Conservation (phyloP, 495 filamentous ascomycete species). For the Tuber melanosporum region DNA sequence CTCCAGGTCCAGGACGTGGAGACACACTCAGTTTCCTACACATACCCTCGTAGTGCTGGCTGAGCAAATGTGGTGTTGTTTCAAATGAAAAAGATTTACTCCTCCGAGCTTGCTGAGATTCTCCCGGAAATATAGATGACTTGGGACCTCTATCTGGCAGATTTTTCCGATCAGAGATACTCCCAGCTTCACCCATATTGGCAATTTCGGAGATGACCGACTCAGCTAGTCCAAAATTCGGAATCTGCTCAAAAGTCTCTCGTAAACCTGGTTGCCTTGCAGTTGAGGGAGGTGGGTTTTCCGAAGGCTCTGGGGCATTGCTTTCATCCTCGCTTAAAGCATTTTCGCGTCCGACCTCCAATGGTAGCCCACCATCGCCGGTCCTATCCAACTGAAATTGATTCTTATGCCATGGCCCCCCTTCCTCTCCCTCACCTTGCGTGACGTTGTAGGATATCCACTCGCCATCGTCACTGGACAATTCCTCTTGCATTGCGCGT, state of each 20-base stretch:
- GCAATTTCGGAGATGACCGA: background rate
- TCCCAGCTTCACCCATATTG: background rate
- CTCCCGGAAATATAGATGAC: slow-evolving; percentile 22
- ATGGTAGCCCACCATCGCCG: slow-evolving; percentile 17
- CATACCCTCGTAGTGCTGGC: slow-evolving; percentile 5
- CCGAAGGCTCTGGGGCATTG: slow-evolving; percentile 20
- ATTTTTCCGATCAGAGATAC: background rate
- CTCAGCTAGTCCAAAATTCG: background rate
- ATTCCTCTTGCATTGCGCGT: slow-evolving; percentile 52
- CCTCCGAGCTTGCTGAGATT: slow-evolving; percentile 28
- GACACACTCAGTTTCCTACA: slow-evolving; percentile 20
- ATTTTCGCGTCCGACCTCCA: slow-evolving; percentile 30
- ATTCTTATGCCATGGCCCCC: background rate
- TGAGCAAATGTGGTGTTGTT: slow-evolving; percentile 28
- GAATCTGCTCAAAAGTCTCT: background rate
- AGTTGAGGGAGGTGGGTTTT: background rate
- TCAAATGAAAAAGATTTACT: slow-evolving; percentile 44
- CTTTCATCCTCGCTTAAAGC: slow-evolving; percentile 33
- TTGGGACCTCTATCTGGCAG: background rate
- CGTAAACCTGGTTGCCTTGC: slow-evolving; percentile 1
- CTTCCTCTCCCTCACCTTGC: slow-evolving; percentile 6
- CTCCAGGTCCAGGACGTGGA: slow-evolving; percentile 18
- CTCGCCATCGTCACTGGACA: slow-evolving; percentile 7
- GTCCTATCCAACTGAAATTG: slow-evolving; percentile 17
- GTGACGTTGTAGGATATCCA: slow-evolving; percentile 15